Evolutionary conservation across 176 grass and related monocot genomes (phyloP).

Genomic region (Oryza meyeriana): DNA sequence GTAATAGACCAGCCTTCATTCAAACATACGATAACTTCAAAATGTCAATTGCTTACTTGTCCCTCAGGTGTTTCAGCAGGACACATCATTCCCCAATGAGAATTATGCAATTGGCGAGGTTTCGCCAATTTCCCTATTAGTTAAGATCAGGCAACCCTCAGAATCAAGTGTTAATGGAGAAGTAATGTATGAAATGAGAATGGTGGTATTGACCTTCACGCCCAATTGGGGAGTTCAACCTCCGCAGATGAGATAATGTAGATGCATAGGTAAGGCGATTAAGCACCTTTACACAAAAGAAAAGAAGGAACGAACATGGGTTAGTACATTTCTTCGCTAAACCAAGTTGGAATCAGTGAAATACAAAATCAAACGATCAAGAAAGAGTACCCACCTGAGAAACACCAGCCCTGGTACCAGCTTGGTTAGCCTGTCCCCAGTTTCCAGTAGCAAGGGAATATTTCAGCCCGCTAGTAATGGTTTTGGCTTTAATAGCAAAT

Average conservation of each 20-base stretch:
- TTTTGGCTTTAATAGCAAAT: slow-evolving; percentile 99
- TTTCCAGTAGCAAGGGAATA: slow-evolving; percentile 91
- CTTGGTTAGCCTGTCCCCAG: slow-evolving; percentile 93
- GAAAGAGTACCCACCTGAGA: slow-evolving; percentile 76
- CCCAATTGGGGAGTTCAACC: slow-evolving; percentile 96
- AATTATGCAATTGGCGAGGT: slow-evolving; percentile 95
- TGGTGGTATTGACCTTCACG: slow-evolving; percentile 72
- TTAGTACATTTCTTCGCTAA: not conserved
- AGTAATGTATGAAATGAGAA: slow-evolving; percentile 12
- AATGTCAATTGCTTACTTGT: slow-evolving; percentile 51
- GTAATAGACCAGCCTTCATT: slow-evolving; percentile 5
- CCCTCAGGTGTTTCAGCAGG: slow-evolving; percentile 98
- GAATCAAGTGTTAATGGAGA: not conserved
- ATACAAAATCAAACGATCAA: not conserved
- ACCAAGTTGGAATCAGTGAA: slow-evolving; percentile 18
- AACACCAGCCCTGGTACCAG: slow-evolving; percentile 88
- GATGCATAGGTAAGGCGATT: slow-evolving; percentile 98
- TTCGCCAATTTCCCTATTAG: slow-evolving; percentile 89
- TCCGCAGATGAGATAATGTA: slow-evolving; percentile 93
- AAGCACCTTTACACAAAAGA: slow-evolving; percentile 64
- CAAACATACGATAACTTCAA: not conserved
- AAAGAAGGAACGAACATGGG: not conserved
- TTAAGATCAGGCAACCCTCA: slow-evolving; percentile 22
- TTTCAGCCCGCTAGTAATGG: slow-evolving; percentile 83
- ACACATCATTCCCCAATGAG: slow-evolving; percentile 99